A percentile compares a stretch with the other conserved stretches of the same genome.
Evolutionary conservation across 2,329 filamentous ascomycete species (phyloP).

Genomic region (Seiridium unicorne): DNA sequence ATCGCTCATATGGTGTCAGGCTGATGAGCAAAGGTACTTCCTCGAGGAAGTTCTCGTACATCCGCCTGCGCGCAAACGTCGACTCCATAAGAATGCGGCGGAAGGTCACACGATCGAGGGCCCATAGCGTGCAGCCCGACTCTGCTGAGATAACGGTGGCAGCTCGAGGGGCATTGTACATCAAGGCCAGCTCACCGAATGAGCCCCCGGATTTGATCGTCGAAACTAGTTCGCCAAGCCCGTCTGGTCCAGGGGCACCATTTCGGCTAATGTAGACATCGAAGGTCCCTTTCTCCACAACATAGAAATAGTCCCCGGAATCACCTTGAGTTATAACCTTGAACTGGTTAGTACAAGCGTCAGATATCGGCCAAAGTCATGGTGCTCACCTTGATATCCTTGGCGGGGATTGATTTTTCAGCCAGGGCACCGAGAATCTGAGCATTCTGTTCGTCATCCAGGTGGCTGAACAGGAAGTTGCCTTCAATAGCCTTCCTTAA

Average conservation of each 20-base stretch:
- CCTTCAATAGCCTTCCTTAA: conserved; percentile 78
- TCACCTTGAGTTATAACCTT: conserved; percentile 95
- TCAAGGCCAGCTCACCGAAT: conserved; percentile 93
- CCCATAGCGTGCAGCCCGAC: conserved; percentile 80
- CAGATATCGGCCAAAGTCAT: no score
- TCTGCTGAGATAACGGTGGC: conserved; percentile 89
- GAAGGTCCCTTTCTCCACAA: conserved; percentile 88
- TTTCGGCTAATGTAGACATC: conserved; percentile 84
- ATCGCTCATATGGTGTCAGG: conserved; percentile 88
- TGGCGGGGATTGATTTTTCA: conserved; percentile 93
- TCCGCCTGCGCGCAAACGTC: conserved; percentile 89
- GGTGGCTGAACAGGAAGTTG: conserved; percentile 92
- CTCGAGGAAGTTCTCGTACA: conserved; percentile 96
- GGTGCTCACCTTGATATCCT: conserved; percentile 65
- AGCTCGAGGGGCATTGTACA: conserved; percentile 97
- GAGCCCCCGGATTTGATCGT: conserved; percentile 84
- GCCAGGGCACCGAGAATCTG: conserved; percentile 88
- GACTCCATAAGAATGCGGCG: conserved; percentile 98
- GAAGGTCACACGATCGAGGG: conserved; percentile 92
- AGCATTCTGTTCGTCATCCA: conserved; percentile 87
- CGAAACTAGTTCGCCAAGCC: conserved; percentile 79
- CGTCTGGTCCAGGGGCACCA: conserved; percentile 74
- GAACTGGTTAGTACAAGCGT: conserved; percentile 12
- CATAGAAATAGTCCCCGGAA: conserved; percentile 95
- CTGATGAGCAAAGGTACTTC: conserved; percentile 83